Evolutionary conservation across 352 stramenopile species (phyloP).

Genomic region (Pythium plurisporium): DNA sequence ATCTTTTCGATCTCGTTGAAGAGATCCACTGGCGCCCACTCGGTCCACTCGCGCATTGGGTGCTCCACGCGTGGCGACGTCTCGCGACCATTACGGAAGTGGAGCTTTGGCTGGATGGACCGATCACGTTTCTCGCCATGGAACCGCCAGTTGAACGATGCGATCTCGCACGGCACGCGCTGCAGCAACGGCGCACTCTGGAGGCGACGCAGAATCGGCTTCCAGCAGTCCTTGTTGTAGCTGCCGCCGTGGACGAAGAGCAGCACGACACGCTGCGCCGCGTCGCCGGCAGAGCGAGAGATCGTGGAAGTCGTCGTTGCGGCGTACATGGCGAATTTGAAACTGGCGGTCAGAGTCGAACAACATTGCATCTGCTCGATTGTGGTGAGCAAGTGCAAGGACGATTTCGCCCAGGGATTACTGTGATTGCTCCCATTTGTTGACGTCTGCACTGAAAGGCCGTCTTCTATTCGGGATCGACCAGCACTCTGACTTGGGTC

Average conservation of each 20-base stretch:
- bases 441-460: too few relatives aligned
- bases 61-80: constrained; percentile 24
- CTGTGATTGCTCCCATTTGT: too few relatives aligned
- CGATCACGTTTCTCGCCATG: constrained; percentile 33
- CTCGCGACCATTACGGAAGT: constrained; percentile 12
- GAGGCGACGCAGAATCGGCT: constrained; percentile 32
- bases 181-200: constrained; percentile 23
- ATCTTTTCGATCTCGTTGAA: neutral
- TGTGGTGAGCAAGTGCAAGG: too few relatives aligned
- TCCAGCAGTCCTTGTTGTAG: constrained; percentile 41
- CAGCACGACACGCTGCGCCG: constrained; percentile 25
- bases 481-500: neutral
- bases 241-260: constrained; percentile 42
- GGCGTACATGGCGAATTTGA: too few relatives aligned
- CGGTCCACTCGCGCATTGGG: constrained; percentile 5
- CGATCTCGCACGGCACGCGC: constrained; percentile 14
- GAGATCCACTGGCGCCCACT: constrained; percentile 9
- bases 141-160: constrained; percentile 34
- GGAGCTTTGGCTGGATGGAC: constrained; percentile 12
- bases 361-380: too few relatives aligned
- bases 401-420: too few relatives aligned
- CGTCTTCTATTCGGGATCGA: neutral
- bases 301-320: too few relatives aligned
- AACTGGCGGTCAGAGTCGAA: too few relatives aligned
- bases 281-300: too few relatives aligned